These are phyloP conservation scores for Aspergillus uvarum DNA, from an alignment of 2,329 filamentous ascomycete species.

Conservation along the genomic window DNA sequence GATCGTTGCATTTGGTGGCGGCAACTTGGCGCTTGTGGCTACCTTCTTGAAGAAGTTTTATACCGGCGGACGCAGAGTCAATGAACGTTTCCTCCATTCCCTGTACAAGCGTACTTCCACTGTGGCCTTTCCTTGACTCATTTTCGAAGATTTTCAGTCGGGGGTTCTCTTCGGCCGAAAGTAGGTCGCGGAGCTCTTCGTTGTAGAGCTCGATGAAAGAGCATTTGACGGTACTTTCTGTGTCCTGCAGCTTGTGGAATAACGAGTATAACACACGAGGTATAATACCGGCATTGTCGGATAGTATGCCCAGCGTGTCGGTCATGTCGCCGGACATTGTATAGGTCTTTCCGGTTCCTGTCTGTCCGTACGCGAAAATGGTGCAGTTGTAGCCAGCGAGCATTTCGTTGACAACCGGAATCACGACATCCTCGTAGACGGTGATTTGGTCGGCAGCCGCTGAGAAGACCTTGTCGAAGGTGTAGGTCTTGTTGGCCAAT, in stretches of 20 bases:
- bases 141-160: constrained; percentile 98
- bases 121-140: constrained; percentile 70
- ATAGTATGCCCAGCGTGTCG: constrained; percentile 78
- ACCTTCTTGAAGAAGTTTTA: constrained; percentile 83
- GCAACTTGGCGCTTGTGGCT: constrained; percentile 97
- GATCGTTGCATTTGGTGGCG: constrained; percentile 98
- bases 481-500: constrained; percentile 92
- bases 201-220: constrained; percentile 99
- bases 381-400: constrained; percentile 95
- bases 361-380: constrained; percentile 97
- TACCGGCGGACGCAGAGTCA: constrained; percentile 77
- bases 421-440: constrained; percentile 93
- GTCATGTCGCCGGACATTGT: constrained; percentile 99
- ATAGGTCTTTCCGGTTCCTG: constrained; percentile 97
- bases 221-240: constrained; percentile 89
- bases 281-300: constrained; percentile 92
- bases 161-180: constrained; percentile 74
- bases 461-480: constrained; percentile 96
- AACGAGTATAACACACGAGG: constrained; percentile 84
- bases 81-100: constrained; percentile 98
- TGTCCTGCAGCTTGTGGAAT: constrained; percentile 80
- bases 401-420: constrained; percentile 94
- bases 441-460: constrained; percentile 90
- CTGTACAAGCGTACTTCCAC: constrained; percentile 77
- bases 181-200: constrained; percentile 87